Evolutionary conservation across 192 early-diverging fungal species (phyloP).

Genomic region (Mortierella antarctica): DNA sequence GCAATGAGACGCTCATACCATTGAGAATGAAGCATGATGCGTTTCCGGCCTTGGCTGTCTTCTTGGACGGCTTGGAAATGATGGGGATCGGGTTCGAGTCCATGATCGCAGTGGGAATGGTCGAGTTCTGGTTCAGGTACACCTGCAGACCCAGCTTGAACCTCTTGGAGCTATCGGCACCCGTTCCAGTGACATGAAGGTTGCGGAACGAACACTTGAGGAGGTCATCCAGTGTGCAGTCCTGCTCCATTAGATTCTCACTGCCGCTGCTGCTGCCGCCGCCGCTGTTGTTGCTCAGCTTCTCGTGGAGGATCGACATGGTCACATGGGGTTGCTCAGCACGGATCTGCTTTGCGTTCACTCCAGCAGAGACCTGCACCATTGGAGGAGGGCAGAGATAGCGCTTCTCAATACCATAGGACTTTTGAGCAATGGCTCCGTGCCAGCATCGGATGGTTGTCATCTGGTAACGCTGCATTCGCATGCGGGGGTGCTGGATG

Average conservation of each 20-base stretch:
- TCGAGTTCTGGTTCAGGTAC: slow-evolving; percentile 55
- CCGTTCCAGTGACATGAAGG: slow-evolving; percentile 82
- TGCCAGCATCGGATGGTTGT: slow-evolving; percentile 86
- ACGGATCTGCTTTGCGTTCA: slow-evolving; percentile 58
- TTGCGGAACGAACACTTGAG: slow-evolving; percentile 76
- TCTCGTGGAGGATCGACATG: slow-evolving; percentile 72
- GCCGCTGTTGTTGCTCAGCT: slow-evolving; percentile 51
- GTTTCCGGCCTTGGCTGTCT: slow-evolving; percentile 86
- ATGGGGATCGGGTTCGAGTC: slow-evolving; percentile 83
- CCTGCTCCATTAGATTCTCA: slow-evolving; percentile 55
- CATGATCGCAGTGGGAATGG: slow-evolving; percentile 67
- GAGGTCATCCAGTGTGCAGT: slow-evolving; percentile 59
- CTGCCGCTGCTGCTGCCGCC: slow-evolving; percentile 54
- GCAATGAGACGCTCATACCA: slow-evolving; percentile 81
- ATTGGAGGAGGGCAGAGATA: slow-evolving; percentile 84
- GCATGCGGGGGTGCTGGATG: too few species aligned
- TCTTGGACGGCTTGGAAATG: slow-evolving; percentile 95
- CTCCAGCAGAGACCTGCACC: slow-evolving; percentile 64
- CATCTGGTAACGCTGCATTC: slow-evolving; percentile 55
- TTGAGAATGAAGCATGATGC: slow-evolving; percentile 79
- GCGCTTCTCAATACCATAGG: slow-evolving; percentile 93
- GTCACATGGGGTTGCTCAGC: slow-evolving; percentile 64
- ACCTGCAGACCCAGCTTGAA: slow-evolving; percentile 77
- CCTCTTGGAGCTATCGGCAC: slow-evolving; percentile 76
- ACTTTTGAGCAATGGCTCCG: slow-evolving; percentile 90